phyloP scores from a whole-genome alignment of 2,329 filamentous ascomycete genomes.

The Monosporascus sp. region DNA sequence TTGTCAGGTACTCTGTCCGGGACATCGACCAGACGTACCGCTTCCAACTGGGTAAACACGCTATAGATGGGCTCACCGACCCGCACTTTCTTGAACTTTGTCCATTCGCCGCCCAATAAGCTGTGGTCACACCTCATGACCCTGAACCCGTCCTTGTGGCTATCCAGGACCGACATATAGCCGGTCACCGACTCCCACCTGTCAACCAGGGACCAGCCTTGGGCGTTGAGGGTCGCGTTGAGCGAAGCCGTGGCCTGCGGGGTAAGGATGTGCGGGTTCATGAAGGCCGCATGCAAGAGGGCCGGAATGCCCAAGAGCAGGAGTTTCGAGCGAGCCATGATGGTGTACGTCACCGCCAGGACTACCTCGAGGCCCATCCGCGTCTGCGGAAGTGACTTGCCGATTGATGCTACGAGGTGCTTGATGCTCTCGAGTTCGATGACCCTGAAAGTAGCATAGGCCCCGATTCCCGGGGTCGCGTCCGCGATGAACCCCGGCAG shows the following conservation, averaged over 20 bases:
- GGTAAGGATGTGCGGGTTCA: slow-evolving; percentile 69
- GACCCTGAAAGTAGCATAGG: slow-evolving; percentile 60
- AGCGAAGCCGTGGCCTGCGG: slow-evolving; percentile 53
- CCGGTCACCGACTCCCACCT: slow-evolving; percentile 83
- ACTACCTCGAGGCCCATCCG: slow-evolving; percentile 67
- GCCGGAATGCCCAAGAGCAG: slow-evolving; percentile 65
- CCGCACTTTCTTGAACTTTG: slow-evolving; percentile 44
- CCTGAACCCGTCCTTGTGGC: slow-evolving; percentile 62
- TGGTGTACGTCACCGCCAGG: slow-evolving; percentile 58
- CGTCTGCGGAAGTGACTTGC: slow-evolving; percentile 58
- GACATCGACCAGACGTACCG: slow-evolving; percentile 71
- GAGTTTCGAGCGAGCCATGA: slow-evolving; percentile 63
- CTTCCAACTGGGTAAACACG: slow-evolving; percentile 94
- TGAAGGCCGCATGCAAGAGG: slow-evolving; percentile 61
- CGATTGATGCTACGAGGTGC: slow-evolving; percentile 47
- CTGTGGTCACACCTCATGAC: slow-evolving; percentile 92
- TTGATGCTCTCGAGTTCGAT: slow-evolving; percentile 35
- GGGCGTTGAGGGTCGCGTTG: slow-evolving; percentile 58
- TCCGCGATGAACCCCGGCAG: slow-evolving; percentile 56
- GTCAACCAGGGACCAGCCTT: slow-evolving; percentile 72
- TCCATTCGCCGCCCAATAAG: slow-evolving; percentile 88
- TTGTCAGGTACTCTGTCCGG: slow-evolving; percentile 48
- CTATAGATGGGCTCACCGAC: slow-evolving; percentile 86
- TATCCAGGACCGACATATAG: slow-evolving; percentile 88
- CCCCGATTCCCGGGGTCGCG: slow-evolving; percentile 58